These are phyloP conservation scores for Hypericum perforatum DNA, from an alignment of 345 rosid species.

Conservation along the genomic window DNA sequence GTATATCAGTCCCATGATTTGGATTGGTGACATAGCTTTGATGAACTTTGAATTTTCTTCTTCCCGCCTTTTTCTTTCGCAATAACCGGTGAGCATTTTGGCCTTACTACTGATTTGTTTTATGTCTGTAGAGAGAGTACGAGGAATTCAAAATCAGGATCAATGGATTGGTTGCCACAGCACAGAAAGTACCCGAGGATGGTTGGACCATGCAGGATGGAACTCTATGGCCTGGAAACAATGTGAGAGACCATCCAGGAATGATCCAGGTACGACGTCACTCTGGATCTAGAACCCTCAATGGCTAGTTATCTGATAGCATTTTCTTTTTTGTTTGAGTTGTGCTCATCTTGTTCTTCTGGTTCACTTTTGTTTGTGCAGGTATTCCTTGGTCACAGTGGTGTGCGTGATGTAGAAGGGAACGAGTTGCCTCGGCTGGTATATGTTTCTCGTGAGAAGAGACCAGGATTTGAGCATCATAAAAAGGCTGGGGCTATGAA, in stretches of 20 bases:
- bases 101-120: too few relatives aligned
- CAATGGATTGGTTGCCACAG: conserved; percentile 5
- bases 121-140: background rate
- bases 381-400: conserved; percentile 6
- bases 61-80: background rate
- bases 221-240: conserved; percentile 6
- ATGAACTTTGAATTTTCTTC: too few relatives aligned
- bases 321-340: too few relatives aligned
- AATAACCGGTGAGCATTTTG: too few relatives aligned
- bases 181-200: background rate
- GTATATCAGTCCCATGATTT: too few relatives aligned
- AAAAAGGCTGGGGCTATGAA: conserved; percentile 6
- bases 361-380: background rate
- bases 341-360: background rate
- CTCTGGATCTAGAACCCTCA: too few relatives aligned
- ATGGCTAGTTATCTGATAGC: too few relatives aligned
- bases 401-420: conserved; percentile 5
- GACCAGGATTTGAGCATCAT: conserved; percentile 3
- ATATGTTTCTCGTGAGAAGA: conserved; percentile 4
- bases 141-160: conserved; percentile 4
- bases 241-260: conserved; percentile 4
- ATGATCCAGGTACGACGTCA: background rate
- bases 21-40: too few relatives aligned
- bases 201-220: conserved; percentile 6
- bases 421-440: conserved; percentile 2